Evolutionary conservation across 2,329 filamentous ascomycete species (phyloP), one percentile per base, ranked within the genome.

Genomic region (Gaeumannomyces tritici): DNA sequence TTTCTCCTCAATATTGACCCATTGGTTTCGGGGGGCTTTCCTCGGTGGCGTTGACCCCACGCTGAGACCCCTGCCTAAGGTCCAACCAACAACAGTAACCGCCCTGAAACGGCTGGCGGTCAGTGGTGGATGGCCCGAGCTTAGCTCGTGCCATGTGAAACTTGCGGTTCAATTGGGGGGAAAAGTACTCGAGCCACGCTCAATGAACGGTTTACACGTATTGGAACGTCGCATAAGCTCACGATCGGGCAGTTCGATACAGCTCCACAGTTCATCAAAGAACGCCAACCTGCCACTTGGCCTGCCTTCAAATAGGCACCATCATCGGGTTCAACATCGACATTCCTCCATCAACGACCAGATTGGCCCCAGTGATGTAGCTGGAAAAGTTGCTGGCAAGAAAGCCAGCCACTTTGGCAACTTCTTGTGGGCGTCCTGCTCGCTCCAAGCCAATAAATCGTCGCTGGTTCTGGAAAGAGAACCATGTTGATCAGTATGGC

Each of bases 321-420:
- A 51, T 51, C 21, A 51, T n/a, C 18, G 42, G 42, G 21, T n/a
- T 51, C 42, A 51, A 7, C 21, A 13, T 51, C n/a, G 42, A 51
- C 42, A 51, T 51, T 9, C 84, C 85, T 4, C 83, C 85, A 73
- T 87, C 84, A 18, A 87, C 83, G 18, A 86, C 79, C 67, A 87
- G 71, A 69, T 87, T 87, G 2, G 82, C 77, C 1, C 85, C 85
- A 0, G 82, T 87, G 56, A 87, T 77, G 71, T 87, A 87, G 62
- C 79, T 82, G 65, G 81, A 84, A 70, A 88, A 87, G 0, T 83
- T 83, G 70, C 79, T 83, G 3, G 84, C 83, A 65, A 88, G 73
- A 68, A 88, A 88, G 0, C 85, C 84, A 0, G 81, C 84, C 3
- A 86, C 83, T 47, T 82, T 73, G 1, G 78, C 85, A 12, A 88